These are phyloP conservation scores for Catharanthus roseus DNA, from an alignment of 257 asterid genomes.

Conservation along the genomic window DNA sequence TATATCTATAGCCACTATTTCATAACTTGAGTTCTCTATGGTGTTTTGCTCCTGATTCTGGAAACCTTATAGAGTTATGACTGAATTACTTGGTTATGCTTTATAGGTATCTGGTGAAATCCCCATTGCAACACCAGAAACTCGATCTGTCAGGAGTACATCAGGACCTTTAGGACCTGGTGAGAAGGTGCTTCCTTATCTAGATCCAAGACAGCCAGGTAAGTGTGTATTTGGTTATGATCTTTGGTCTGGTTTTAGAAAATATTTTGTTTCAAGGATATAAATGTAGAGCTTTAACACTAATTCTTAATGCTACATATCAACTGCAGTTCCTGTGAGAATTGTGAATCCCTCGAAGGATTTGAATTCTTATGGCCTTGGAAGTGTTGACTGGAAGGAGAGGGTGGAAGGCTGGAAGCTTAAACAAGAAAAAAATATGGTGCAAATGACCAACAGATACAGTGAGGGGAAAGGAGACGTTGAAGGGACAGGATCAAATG, in stretches of 20 bases:
- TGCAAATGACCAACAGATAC: constrained; percentile 49
- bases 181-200: constrained; percentile 73
- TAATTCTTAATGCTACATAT: constrained; percentile 11
- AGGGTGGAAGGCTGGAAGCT: constrained; percentile 82
- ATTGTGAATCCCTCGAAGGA: constrained; percentile 86
- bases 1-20: neutral
- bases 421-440: constrained; percentile 57
- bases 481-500: constrained; percentile 75
- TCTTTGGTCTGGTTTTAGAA: neutral
- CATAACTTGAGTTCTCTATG: neutral
- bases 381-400: constrained; percentile 91
- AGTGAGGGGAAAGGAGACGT: constrained; percentile 66
- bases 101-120: constrained; percentile 79
- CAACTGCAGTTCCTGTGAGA: constrained; percentile 75
- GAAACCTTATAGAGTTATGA: neutral
- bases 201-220: constrained; percentile 97
- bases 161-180: constrained; percentile 97
- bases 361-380: constrained; percentile 79
- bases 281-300: neutral
- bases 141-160: constrained; percentile 81
- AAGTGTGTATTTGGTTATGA: neutral
- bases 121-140: constrained; percentile 66
- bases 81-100: neutral
- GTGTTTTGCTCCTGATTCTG: neutral
- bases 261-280: neutral